Percentiles rank a stretch among this genome's conserved stretches.
Evolutionary conservation across 2,329 filamentous ascomycete genomes (phyloP).

Genomic region (Stagonosporopsis rhizophila): DNA sequence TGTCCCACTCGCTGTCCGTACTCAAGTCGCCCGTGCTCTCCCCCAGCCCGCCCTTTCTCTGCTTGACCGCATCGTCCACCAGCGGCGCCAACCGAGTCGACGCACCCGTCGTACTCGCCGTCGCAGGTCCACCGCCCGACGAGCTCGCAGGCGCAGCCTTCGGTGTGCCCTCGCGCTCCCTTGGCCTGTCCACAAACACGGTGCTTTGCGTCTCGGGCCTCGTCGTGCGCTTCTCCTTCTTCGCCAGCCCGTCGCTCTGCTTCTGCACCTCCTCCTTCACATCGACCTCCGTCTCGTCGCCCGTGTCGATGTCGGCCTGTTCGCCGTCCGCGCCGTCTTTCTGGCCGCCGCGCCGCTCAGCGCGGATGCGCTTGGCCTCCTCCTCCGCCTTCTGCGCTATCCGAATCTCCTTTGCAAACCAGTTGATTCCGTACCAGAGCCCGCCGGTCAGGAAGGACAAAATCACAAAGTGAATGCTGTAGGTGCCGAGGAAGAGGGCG

Average conservation of each 20-base stretch:
- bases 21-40: conserved; percentile 66
- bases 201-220: conserved; percentile 36
- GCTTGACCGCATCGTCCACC: conserved; percentile 51
- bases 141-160: conserved; percentile 19
- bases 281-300: conserved; percentile 56
- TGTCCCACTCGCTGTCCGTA: conserved; percentile 98
- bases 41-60: conserved; percentile 52
- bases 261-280: conserved; percentile 40
- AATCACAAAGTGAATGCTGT: conserved; percentile 86
- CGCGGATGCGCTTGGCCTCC: conserved; percentile 56
- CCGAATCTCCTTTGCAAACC: conserved; percentile 79
- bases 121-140: conserved; percentile 17
- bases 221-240: conserved; percentile 26
- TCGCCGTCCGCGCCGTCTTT: conserved; percentile 38
- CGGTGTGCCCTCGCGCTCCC: conserved; percentile 31
- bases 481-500: conserved; percentile 77
- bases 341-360: conserved; percentile 54
- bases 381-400: conserved; percentile 57
- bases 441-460: conserved; percentile 80
- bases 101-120: conserved; percentile 41
- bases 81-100: conserved; percentile 38
- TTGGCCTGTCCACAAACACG: conserved; percentile 42
- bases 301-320: conserved; percentile 52
- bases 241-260: conserved; percentile 22
- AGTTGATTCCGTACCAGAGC: conserved; percentile 95